These are phyloP conservation scores for Panicum hallii DNA, from an alignment of 202 grass and related monocot genomes.

Conservation along the genomic window DNA sequence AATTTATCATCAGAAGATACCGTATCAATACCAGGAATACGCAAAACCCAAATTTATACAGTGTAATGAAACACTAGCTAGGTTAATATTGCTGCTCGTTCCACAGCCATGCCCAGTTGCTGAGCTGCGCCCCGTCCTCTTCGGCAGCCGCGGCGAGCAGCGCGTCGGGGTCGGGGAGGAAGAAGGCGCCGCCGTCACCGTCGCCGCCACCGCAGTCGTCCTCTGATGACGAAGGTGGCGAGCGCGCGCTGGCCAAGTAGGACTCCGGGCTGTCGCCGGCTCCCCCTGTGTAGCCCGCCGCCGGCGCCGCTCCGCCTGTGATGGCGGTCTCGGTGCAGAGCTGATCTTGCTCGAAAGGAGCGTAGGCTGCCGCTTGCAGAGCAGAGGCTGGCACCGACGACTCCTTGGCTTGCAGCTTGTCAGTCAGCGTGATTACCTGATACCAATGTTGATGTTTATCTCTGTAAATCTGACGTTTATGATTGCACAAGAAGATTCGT, in stretches of 20 bases:
- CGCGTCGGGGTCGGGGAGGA: slow-evolving; percentile 19
- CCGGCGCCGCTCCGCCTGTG: neutral
- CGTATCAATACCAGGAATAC: no score
- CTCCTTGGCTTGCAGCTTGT: slow-evolving; percentile 54
- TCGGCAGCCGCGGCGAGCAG: neutral
- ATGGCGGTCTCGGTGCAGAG: neutral
- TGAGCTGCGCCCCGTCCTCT: slow-evolving; percentile 17
- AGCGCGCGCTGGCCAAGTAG: slow-evolving; percentile 40
- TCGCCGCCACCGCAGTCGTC: slow-evolving; percentile 16
- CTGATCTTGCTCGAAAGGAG: neutral
- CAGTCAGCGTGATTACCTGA: slow-evolving; percentile 58
- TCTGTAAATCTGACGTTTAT: neutral
- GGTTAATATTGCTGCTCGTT: slow-evolving; percentile 17
- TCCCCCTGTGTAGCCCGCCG: neutral
- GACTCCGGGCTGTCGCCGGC: slow-evolving; percentile 46
- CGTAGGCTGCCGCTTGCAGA: neutral
- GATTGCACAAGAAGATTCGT: neutral
- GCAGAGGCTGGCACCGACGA: neutral
- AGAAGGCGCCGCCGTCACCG: slow-evolving; percentile 8
- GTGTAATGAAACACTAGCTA: no score
- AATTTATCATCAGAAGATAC: no score
- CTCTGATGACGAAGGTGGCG: slow-evolving; percentile 33
- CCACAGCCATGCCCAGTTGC: slow-evolving; percentile 51
- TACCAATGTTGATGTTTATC: neutral
- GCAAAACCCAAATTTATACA: no score